Conservation (phyloP, 305 asterid genomes). For the Withania somnifera region DNA sequence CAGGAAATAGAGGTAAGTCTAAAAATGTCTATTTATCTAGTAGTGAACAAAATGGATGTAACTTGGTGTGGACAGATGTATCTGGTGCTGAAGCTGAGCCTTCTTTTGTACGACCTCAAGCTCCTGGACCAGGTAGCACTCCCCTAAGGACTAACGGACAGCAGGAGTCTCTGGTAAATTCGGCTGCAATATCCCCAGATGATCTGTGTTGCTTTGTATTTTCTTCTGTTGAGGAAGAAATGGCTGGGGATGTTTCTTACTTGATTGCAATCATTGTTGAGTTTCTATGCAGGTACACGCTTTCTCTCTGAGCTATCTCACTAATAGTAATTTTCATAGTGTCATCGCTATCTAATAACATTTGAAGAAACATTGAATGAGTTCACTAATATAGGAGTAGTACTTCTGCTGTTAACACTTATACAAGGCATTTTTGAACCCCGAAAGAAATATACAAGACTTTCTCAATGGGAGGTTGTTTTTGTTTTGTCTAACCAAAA, state of each 20-base stretch:
- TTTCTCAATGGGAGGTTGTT: not conserved
- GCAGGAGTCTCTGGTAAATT: slow-evolving; percentile 40
- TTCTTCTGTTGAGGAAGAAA: slow-evolving; percentile 81
- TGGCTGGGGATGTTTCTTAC: slow-evolving; percentile 82
- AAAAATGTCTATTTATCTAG: slow-evolving; percentile 23
- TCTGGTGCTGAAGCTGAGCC: slow-evolving; percentile 27
- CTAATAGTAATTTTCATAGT: not conserved
- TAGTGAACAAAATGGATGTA: slow-evolving; percentile 26
- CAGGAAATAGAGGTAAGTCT: slow-evolving; percentile 11
- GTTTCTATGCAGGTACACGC: slow-evolving; percentile 70
- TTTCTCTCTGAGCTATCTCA: not conserved
- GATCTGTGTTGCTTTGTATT: slow-evolving; percentile 60
- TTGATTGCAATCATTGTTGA: slow-evolving; percentile 66
- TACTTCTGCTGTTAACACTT: not conserved
- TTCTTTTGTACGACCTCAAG: slow-evolving; percentile 30
- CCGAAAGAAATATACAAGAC: not conserved
- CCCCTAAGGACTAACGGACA: slow-evolving; percentile 40
- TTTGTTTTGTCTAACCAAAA: not conserved
- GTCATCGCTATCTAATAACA: not conserved
- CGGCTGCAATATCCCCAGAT: slow-evolving; percentile 64
- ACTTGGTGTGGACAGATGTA: slow-evolving; percentile 20
- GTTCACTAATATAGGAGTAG: not conserved
- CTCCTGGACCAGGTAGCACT: slow-evolving; percentile 22
- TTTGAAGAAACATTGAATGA: not conserved
- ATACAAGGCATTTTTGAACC: not conserved